These are phyloP conservation scores for Backusella macrospora DNA, from an alignment of 192 early-diverging fungal species.

Conservation along the genomic window DNA sequence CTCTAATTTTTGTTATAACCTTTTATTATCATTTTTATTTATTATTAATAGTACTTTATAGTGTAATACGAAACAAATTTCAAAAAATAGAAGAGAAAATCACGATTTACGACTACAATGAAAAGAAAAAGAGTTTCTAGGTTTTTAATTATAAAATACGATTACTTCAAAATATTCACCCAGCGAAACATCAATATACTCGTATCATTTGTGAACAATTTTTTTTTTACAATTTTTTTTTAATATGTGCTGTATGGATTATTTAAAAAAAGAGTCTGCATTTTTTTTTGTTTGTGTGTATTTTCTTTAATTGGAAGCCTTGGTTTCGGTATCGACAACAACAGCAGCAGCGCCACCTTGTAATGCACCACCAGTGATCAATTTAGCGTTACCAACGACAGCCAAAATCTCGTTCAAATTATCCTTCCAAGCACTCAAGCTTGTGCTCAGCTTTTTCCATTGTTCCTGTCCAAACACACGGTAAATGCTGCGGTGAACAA, in stretches of 20 bases:
- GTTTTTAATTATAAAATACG: slow-evolving; percentile 18
- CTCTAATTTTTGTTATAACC: too few relatives aligned
- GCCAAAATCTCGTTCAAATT: slow-evolving; percentile 78
- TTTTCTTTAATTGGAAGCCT: slow-evolving; percentile 2
- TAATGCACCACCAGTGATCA: slow-evolving; percentile 53
- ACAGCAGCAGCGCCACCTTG: slow-evolving; percentile 35
- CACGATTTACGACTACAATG: slow-evolving; percentile 8
- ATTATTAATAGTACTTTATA: background rate
- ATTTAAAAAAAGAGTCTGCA: too few relatives aligned
- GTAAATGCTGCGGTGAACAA: slow-evolving; percentile 83
- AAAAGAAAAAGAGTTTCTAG: slow-evolving; percentile 10
- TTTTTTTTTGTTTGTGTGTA: background rate
- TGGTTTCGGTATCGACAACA: slow-evolving; percentile 14
- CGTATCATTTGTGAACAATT: background rate
- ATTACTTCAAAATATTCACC: slow-evolving; percentile 13
- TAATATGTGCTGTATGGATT: background rate
- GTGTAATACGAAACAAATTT: background rate
- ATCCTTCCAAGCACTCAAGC: slow-evolving; percentile 78
- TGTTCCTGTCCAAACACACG: slow-evolving; percentile 80
- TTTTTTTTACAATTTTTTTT: slow-evolving; percentile 6
- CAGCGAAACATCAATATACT: slow-evolving; percentile 13
- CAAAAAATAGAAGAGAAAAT: background rate
- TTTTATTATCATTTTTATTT: too few relatives aligned
- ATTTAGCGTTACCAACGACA: slow-evolving; percentile 89
- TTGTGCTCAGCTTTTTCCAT: slow-evolving; percentile 75